Base-by-base conservation (phyloP, 441 rosid species). In the Sinapis alba region DNA sequence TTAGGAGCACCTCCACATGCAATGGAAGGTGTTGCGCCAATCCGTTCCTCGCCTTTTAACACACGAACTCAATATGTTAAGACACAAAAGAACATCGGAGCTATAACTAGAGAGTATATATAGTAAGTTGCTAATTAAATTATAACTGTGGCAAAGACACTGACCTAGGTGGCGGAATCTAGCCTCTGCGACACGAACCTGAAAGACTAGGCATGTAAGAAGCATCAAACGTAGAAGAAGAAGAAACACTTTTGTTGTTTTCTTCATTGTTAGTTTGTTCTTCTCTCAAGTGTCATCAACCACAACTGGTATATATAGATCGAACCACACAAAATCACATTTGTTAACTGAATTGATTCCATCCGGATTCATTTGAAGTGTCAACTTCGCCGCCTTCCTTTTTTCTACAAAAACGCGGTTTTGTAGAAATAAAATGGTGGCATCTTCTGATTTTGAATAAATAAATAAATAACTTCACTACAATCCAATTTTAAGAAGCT, bases 201-300 rank as follows among this genome's bases (percentile, higher is more conserved):
- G 41, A 60, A 28, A 15, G 2, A 19, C 9, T 60, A 60, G 41
- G 4, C 50, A 20, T 28, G 28, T 4, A 36, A 18, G 50, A 18
- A 18, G 27, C 20, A 30, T 4, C 45, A 62, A 34, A 10, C 15
- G 8, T 38, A 20, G 12, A 6, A 32, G 10, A 38, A 38, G 32
- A 41, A 38, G 16, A 19, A 7, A 62, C 20, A n/a, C 45, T 38
- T 38, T 15, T 38, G n/a, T 38, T 4, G 45, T 38, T 38, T 38
- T 36, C 67, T 62, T 62, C 67, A 62, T 62, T 62, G 23, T 36
- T 12, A 12, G 15, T 32, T 36, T 62, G 28, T 20, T 62, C 24
- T 24, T 62, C 51, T 62, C 67, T 62, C 9, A 38, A 15, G 8
- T 62, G 18, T 61, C 23, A 16, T 16, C 26, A 19, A 36, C 18